Base-by-base conservation (phyloP, 2,329 filamentous ascomycete species). In the Pseudogymnoascus sp. region DNA sequence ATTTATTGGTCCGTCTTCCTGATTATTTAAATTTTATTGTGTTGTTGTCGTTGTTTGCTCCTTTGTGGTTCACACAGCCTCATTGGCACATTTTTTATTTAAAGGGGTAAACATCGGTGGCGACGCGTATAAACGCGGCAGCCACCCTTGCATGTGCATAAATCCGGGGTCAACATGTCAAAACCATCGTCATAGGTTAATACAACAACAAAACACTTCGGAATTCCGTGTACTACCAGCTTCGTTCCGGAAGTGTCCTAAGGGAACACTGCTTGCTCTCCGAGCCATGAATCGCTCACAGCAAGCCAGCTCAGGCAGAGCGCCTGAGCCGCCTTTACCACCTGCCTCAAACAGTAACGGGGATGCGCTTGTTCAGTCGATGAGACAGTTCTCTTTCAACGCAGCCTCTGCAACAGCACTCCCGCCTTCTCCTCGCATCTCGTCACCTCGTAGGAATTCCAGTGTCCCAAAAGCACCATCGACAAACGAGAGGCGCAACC, bases 361-460 rank as follows among this genome's bases (percentile, higher is more conserved):
- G 34, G 65, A 64, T 59, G 76, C 74, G 61, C 70, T 80, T 66
- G 71, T 76, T 37, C 74, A 75, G 62, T 79, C 79, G 26, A 73
- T 81, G 62, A 74, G 75, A 65, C 77, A 78, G 63, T 77, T 82
- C 60, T 71, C 71, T 8, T 66, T 71, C 40, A 66, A 39, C 59
- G 45, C 54, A 26, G 65, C 61, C 21, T 61, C 62, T 31, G 40
- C 61, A 14, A 61, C 63, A 36, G 40, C 61, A 37, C 62, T 59
- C 14, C 64, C 57, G 1, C 60, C 57, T 63, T 63, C 62, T 14
- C 64, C 18, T 39, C 39, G 40, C 21, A 16, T 40, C 37, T 34
- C 51, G 21, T 29, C 29, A 10, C 18, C 51, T 40, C 60, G 29
- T 11, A 61, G 39, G 21, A 61, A 39, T 61, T 42, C 59, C 14